A percentile compares a stretch with the other conserved stretches of the same genome.
These are phyloP conservation scores for Silybum marianum DNA, from an alignment of 129 eudicot species.

Conservation along the genomic window DNA sequence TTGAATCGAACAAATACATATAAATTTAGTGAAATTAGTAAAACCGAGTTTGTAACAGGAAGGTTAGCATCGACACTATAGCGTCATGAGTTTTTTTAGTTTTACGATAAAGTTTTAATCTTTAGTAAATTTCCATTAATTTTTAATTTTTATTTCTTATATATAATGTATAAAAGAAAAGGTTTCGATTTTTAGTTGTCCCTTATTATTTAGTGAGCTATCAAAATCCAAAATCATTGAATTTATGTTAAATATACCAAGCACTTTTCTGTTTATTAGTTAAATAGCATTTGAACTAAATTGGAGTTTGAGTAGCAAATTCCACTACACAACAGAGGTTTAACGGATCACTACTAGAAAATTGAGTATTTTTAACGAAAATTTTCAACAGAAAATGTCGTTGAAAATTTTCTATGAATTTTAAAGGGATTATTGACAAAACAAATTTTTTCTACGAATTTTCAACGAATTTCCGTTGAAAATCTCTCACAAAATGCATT, in stretches of 20 bases:
- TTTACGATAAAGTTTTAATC: background rate
- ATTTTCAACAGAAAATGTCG: too few relatives aligned
- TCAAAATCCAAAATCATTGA: background rate
- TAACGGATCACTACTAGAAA: too few relatives aligned
- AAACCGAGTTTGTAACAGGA: background rate
- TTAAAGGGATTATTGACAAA: too few relatives aligned
- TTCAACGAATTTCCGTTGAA: too few relatives aligned
- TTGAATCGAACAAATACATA: background rate
- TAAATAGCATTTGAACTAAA: background rate
- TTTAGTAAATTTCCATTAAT: too few relatives aligned
- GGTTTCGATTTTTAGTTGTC: background rate
- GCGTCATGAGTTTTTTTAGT: background rate
- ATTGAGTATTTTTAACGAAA: too few relatives aligned
- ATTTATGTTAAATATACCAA: too few relatives aligned
- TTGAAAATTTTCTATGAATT: too few relatives aligned
- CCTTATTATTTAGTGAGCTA: too few relatives aligned
- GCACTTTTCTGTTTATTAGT: background rate
- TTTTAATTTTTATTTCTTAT: background rate
- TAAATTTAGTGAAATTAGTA: background rate
- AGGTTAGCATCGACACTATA: background rate
- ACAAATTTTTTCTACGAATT: too few relatives aligned
- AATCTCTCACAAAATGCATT: too few relatives aligned
- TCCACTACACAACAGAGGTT: background rate
- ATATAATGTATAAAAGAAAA: background rate
- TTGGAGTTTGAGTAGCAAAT: background rate